Evolutionary conservation across 1,284 basidiomycete genomes (phyloP).

Genomic region (Sanguinoderma infundibulare): DNA sequence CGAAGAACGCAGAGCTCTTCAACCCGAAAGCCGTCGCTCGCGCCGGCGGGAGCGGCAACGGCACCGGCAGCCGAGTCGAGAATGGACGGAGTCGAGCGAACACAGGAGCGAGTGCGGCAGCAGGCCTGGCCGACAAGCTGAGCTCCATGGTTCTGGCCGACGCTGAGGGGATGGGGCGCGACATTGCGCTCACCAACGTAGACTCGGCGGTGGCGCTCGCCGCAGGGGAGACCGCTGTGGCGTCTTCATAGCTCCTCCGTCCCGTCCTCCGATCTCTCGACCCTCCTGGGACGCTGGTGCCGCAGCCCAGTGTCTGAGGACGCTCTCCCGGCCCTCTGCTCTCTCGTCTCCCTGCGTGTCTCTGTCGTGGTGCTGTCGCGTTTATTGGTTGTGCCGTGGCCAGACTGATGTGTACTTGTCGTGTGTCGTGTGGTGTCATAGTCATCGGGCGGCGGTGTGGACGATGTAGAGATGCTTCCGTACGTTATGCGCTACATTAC

Average conservation of each 20-base stretch:
- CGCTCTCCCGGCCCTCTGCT: neutral
- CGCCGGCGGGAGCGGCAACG: neutral
- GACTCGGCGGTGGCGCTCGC: neutral
- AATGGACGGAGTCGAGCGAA: slow-evolving; percentile 12
- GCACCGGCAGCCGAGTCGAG: slow-evolving; percentile 2
- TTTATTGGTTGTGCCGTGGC: slow-evolving; percentile 15
- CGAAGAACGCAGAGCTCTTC: slow-evolving; percentile 55
- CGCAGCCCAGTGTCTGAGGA: neutral
- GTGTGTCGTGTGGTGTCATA: slow-evolving; percentile 23
- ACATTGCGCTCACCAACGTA: neutral
- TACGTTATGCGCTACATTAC: slow-evolving; percentile 22
- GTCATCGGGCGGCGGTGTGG: slow-evolving; percentile 26
- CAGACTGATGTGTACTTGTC: slow-evolving; percentile 20
- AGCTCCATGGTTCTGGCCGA: slow-evolving; percentile 24
- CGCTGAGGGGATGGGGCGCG: neutral
- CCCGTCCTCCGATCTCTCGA: no score
- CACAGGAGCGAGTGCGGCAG: slow-evolving; percentile 1
- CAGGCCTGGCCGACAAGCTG: slow-evolving; percentile 25
- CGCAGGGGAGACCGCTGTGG: slow-evolving; percentile 9
- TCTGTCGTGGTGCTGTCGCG: slow-evolving; percentile 27
- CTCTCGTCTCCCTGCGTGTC: slow-evolving; percentile 3
- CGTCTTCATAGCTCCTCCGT: slow-evolving; percentile 12
- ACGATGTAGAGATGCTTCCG: slow-evolving; percentile 21
- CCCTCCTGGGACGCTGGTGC: no score
- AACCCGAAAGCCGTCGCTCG: slow-evolving; percentile 49